Evolutionary conservation across 2,329 filamentous ascomycete species (phyloP), one percentile per base, ranked within the genome.

Genomic region (Gliomastix tumulicola): DNA sequence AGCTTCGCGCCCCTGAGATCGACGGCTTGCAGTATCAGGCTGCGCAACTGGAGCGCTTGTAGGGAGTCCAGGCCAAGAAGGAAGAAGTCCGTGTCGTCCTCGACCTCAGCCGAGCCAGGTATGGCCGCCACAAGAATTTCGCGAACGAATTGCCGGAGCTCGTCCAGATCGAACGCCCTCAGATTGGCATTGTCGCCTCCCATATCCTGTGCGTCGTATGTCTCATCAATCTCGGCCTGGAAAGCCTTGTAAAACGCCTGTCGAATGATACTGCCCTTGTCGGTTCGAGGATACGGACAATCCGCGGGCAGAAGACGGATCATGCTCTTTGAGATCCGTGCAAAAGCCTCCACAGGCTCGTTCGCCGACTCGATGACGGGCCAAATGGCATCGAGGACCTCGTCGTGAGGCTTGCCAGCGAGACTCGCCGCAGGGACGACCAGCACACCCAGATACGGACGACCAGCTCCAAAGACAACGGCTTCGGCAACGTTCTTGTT

Each of bases 391-490:
- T 56, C 53, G 7, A 56, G 38, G 3, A 53, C 39, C 28, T 55
- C 50, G 18, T 73, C 57, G 6, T 0, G 23, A 1, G n/a, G 45
- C 25, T 28, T 28, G n/a, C 25, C 25, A 28, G 10, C n/a, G 3
- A 28, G 25, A n/a, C 13, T n/a, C 0, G 54, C 48, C 15, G 52
- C 36, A 2, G 66, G 62, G 35, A 82, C 71, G 0, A 83, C 44
- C 1, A 84, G 50, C 3, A 63, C 66, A 2, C 79, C 79, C 3
- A 76, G 69, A 35, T 69, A 74, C 2, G 72, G 65, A 35, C 57
- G 57, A 2, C 69, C 70, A n/a, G 69, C 68, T 0, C 80, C 80
- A 46, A 84, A 82, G 8, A 84, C 65, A 16, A 83, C 54, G 0
- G 70, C 70, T 38, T 82, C 77, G 4, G 59, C 50, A 1, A 83